phyloP scores from a whole-genome alignment of 495 filamentous ascomycete genomes.

The Aspergillus sclerotioniger region DNA sequence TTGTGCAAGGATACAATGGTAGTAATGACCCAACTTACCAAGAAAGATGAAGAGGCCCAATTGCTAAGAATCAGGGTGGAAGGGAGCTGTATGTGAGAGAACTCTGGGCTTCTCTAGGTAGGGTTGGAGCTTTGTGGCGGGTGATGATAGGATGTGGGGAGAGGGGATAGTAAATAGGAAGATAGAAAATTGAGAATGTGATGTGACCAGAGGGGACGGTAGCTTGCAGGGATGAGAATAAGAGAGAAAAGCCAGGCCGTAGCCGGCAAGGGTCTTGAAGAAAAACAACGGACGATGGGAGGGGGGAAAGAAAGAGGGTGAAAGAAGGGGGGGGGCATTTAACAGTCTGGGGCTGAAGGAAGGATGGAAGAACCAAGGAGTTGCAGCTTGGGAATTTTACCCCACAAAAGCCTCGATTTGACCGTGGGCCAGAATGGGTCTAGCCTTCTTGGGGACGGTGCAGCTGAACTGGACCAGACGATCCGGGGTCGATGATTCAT shows the following conservation, averaged over 20 bases:
- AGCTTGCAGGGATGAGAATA: background rate
- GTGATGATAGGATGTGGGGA: background rate
- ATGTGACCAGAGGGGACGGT: background rate
- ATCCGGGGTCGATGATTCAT: conserved; percentile 15
- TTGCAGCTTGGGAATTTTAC: conserved; percentile 15
- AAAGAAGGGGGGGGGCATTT: conserved; percentile 2
- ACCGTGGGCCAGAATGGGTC: conserved; percentile 20
- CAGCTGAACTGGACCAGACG: background rate
- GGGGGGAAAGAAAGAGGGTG: conserved; percentile 13
- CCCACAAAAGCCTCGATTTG: conserved; percentile 19
- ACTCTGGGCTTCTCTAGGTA: too few relatives aligned
- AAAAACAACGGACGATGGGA: conserved; percentile 5
- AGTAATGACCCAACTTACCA: background rate
- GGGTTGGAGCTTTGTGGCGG: too few relatives aligned
- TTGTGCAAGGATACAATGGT: background rate
- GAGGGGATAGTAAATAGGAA: background rate
- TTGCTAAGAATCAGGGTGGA: background rate
- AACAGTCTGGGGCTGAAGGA: conserved; percentile 11
- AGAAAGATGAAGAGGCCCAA: background rate
- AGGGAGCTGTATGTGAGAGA: background rate
- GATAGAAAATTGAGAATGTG: conserved; percentile 1
- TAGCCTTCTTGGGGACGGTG: conserved; percentile 10
- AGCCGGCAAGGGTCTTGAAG: conserved; percentile 2
- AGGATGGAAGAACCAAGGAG: conserved; percentile 6
- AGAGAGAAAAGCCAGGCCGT: background rate